phyloP scores from a whole-genome alignment of 352 stramenopile genomes.

The Phytophthora fragariae region DNA sequence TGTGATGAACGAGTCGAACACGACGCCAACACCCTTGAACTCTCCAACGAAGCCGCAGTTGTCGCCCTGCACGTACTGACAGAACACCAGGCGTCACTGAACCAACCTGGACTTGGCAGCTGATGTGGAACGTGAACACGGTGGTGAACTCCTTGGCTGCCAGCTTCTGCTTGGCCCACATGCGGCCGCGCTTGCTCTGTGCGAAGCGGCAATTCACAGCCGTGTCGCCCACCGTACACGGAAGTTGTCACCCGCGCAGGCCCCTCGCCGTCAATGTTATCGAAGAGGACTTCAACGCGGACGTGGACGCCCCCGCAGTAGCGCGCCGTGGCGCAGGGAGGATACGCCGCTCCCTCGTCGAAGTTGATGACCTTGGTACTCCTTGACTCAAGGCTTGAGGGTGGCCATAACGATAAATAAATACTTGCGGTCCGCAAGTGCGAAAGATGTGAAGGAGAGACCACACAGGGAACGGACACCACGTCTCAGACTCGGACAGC shows the following conservation, averaged over 20 bases:
- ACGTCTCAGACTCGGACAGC: no score
- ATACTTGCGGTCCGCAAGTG: no score
- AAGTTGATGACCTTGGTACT: neutral
- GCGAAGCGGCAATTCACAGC: slow-evolving; percentile 85
- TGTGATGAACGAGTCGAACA: slow-evolving; percentile 88
- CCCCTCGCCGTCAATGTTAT: slow-evolving; percentile 66
- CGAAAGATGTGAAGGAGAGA: no score
- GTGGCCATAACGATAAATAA: no score
- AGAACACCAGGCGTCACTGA: slow-evolving; percentile 81
- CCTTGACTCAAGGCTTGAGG: no score
- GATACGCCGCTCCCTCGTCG: no score
- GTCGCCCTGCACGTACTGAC: slow-evolving; percentile 63
- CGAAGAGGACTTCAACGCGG: slow-evolving; percentile 40
- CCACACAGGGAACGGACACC: no score
- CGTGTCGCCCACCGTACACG: slow-evolving; percentile 61
- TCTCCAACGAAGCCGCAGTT: slow-evolving; percentile 83
- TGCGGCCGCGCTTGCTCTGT: slow-evolving; percentile 79
- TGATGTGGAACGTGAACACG: slow-evolving; percentile 88
- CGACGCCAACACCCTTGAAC: slow-evolving; percentile 78
- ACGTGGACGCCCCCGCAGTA: no score
- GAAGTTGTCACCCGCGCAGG: slow-evolving; percentile 54
- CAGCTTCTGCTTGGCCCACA: slow-evolving; percentile 80
- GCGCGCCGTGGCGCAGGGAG: no score
- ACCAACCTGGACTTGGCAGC: slow-evolving; percentile 78
- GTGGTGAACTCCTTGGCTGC: slow-evolving; percentile 71